Percentiles rank a stretch among this genome's conserved stretches.
These are phyloP conservation scores for Polysphondylium violaceum DNA, from an alignment of 78 protist genomes.

Conservation along the genomic window DNA sequence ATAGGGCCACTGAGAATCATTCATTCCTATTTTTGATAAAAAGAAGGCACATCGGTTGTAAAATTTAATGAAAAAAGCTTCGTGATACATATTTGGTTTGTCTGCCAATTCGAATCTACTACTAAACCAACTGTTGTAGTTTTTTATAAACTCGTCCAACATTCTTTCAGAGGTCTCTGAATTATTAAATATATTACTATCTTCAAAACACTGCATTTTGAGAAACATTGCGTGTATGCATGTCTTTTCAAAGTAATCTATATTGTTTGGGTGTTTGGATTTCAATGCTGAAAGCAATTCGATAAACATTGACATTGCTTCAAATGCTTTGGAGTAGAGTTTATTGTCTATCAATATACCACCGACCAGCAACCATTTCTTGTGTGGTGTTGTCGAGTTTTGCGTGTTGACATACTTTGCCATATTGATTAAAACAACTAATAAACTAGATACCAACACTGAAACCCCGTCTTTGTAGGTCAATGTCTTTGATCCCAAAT, in stretches of 20 bases:
- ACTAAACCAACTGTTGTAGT: conserved; percentile 24
- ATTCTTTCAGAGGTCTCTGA: not conserved
- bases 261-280: not conserved
- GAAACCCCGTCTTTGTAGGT: conserved; percentile 3
- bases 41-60: not conserved
- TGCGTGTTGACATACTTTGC: not conserved
- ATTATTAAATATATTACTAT: not conserved
- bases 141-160: not conserved
- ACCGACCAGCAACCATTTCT: conserved; percentile 38
- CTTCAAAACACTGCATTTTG: conserved; percentile 34
- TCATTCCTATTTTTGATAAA: not conserved
- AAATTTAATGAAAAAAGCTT: conserved; percentile 30
- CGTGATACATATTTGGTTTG: conserved; percentile 23
- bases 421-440: not conserved
- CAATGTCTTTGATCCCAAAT: not conserved
- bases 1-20: not conserved
- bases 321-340: not conserved
- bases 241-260: conserved; percentile 21
- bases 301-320: not conserved
- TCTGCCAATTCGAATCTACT: conserved; percentile 7
- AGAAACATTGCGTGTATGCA: conserved; percentile 10
- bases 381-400: conserved; percentile 5
- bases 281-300: not conserved
- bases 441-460: not conserved
- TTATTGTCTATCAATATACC: conserved; percentile 8